These are phyloP conservation scores for Zangia roseola DNA, from an alignment of 768 basidiomycete species.

Conservation along the genomic window DNA sequence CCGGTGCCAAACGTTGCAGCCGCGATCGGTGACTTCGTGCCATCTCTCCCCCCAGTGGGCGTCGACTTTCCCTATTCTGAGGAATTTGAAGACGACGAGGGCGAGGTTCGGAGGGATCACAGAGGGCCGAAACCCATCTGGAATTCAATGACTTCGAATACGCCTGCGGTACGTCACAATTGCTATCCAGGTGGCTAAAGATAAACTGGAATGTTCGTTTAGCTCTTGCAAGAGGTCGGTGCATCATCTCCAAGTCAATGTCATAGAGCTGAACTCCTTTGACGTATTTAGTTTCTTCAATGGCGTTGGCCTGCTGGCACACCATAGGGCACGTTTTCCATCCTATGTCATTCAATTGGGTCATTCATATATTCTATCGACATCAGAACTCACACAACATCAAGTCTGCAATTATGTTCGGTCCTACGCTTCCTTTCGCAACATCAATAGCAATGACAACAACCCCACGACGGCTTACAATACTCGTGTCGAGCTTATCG, in stretches of 20 bases:
- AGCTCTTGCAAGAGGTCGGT: conserved; percentile 1
- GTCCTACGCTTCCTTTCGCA: conserved; percentile 41
- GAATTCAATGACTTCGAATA: conserved; percentile 12
- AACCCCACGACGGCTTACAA: conserved; percentile 41
- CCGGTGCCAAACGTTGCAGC: no score
- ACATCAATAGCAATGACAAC: conserved; percentile 42
- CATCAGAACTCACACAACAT: conserved; percentile 32
- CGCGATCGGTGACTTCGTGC: conserved; percentile 10
- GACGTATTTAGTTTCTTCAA: conserved; percentile 6
- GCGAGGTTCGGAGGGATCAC: conserved; percentile 4
- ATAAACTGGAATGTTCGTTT: neutral
- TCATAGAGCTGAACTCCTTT: no score
- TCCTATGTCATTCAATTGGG: no score
- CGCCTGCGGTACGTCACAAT: conserved; percentile 10
- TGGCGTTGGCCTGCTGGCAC: conserved; percentile 19
- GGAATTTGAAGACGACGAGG: conserved; percentile 9
- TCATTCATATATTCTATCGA: neutral
- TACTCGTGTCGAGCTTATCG: conserved; percentile 46
- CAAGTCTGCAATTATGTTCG: conserved; percentile 39
- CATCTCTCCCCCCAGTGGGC: conserved; percentile 7
- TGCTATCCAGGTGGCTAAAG: neutral
- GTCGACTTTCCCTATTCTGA: conserved; percentile 10
- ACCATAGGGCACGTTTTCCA: conserved; percentile 6
- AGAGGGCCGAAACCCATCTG: conserved; percentile 13
- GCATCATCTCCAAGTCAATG: no score